Base-by-base conservation (phyloP, 129 eudicot genomes). In the Logfia minima region DNA sequence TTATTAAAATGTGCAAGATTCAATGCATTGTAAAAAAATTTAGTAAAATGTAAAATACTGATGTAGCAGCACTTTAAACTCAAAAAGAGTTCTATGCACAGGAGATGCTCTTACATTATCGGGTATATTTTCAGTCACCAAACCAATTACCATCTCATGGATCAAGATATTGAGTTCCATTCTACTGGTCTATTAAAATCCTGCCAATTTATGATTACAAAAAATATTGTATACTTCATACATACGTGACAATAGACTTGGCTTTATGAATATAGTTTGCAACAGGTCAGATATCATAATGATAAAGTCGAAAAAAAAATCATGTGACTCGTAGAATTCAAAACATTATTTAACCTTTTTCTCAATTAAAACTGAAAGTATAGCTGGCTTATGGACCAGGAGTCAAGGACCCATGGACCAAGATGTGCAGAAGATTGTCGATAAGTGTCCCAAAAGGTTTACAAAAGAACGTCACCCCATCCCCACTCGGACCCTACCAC, bases 401-500 rank as follows among this genome's bases (percentile, higher is more conserved):
- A 66, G 72, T 32, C 65, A 8, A 65, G 22, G 72, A 65, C 53
- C 72, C 23, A 9, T 41, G 71, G 76, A 41, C 77, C 37, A 21
- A 9, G n/a, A 22, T 0, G 62, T 28, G n/a, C 70, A 70, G 34
- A 34, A 69, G 29, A 8, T 29, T 70, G 76, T 70, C 77, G n/a
- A 53, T 66, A 70, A 26, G n/a, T 68, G 32, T 24, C 68, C 22
- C 70, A 6, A 23, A 78, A 55, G 39, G 28, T 35, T 37, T 24
- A 55, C 24, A 22, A 34, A 34, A 13, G 67, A 55, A 16, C 18
- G 37, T 66, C 45, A 77, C 31, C 43, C 48, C 22, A 10, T 8
- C 63, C 71, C 53, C 70, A 61, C 29, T 19, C 7, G 13, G 51
- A 70, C 70, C 82, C 76, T 69, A 70, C 82, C 64, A 51, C 29